Base-by-base conservation (phyloP, 1,139 yeast genomes). In the Yamadazyma triangularis region DNA sequence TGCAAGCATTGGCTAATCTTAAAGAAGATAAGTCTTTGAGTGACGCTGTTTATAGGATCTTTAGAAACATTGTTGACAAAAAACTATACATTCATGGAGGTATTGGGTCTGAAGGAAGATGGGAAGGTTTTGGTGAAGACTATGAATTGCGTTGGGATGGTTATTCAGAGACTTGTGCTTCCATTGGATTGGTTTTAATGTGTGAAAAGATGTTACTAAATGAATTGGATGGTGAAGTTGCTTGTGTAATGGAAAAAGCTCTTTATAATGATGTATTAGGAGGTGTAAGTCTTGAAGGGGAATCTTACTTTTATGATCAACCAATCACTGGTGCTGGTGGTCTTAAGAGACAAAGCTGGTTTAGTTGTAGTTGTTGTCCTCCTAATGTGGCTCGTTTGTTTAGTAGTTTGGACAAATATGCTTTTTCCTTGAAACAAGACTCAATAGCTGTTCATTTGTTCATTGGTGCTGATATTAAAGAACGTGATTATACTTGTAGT, bases 141-240 rank as follows among this genome's bases (percentile, higher is more conserved):
- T 49, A 43, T 23, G 51, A 44, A 13, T 36, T 49, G 20, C 34
- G 45, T 23, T 43, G 51, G 47, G 40, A 42, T 24, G 44, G 53
- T 23, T 49, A 49, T 24, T 40, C 44, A 15, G 54, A 49, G 29
- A 49, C 53, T 3, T 49, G 54, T 40, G 54, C 52, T 6, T 39
- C 50, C 3, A 41, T 45, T 27, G 51, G 49, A 4, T 34, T 46
- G 20, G 30, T 44, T 4, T 34, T 44, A 23, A 24, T 44, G 5
- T 42, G 43, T 26, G 37, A 40, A 25, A 33, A 38, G 24, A 42
- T 46, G 34, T 31, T 46, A 13, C 24, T 24, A 16, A 35, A 40
- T 24, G 26, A 31, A 9, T 33, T 42, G 15, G 39, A 41, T 22
- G 9, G 23, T 4, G 38, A 38, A 16, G 45, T 42, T 12, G 43